Conservation (phyloP, 257 asterid genomes). For the Solanum ossicruentum region DNA sequence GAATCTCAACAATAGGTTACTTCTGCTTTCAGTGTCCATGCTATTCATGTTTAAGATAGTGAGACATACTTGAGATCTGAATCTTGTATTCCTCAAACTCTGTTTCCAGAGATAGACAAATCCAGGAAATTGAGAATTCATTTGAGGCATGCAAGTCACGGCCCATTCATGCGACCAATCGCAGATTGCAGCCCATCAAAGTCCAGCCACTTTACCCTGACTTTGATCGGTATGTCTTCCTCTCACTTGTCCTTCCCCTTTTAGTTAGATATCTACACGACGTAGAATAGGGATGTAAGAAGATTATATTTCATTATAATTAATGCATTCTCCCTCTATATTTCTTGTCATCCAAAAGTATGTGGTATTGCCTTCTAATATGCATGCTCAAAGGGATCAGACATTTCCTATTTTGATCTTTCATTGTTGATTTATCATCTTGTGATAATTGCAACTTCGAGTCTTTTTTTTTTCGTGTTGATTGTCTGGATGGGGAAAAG, state of each 20-base stretch:
- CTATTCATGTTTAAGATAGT: not conserved
- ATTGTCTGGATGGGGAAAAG: not conserved
- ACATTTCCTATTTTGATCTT: not conserved
- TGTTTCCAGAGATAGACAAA: conserved; percentile 59
- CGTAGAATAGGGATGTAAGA: not conserved
- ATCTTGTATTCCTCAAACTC: not conserved
- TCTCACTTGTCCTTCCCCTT: not conserved
- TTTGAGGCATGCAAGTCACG: conserved; percentile 73
- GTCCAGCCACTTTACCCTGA: conserved; percentile 76
- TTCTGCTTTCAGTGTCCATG: conserved; percentile 5
- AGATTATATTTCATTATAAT: not conserved
- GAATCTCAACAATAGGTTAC: conserved; percentile 77
- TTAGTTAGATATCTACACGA: not conserved
- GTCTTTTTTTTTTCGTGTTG: not conserved
- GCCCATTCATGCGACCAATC: conserved; percentile 79
- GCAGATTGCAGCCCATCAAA: conserved; percentile 43
- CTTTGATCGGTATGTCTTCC: conserved; percentile 51
- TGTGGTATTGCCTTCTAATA: not conserved
- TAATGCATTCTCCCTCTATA: not conserved
- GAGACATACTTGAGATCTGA: not conserved
- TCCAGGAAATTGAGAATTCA: conserved; percentile 54
- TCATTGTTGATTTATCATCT: not conserved
- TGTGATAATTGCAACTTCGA: not conserved
- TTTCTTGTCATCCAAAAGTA: not conserved
- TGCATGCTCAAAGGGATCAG: not conserved